Evolutionary conservation across 768 basidiomycete genomes (phyloP).

Genomic region (Auricularia heimuer): DNA sequence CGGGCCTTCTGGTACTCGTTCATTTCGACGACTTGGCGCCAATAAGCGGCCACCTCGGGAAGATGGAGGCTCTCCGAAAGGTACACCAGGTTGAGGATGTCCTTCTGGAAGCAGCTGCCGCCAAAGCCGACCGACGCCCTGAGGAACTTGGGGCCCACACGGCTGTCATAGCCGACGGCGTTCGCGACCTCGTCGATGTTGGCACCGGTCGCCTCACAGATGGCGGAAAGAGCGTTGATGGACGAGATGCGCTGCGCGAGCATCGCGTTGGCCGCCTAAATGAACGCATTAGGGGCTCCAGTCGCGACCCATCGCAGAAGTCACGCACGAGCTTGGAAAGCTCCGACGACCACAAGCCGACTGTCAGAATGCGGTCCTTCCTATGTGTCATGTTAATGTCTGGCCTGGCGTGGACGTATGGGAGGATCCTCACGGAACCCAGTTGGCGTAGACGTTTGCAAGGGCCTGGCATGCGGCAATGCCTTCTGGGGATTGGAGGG

Average conservation of each 20-base stretch:
- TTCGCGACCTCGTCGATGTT: slow-evolving; percentile 96
- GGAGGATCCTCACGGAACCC: slow-evolving; percentile 70
- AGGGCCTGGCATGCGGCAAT: slow-evolving; percentile 70
- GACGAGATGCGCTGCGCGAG: slow-evolving; percentile 98
- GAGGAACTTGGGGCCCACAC: slow-evolving; percentile 91
- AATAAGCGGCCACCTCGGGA: slow-evolving; percentile 95
- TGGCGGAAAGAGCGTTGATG: slow-evolving; percentile 94
- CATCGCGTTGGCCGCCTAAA: slow-evolving; percentile 89
- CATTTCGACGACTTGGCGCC: slow-evolving; percentile 94
- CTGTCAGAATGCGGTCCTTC: slow-evolving; percentile 72
- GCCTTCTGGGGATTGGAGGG: slow-evolving; percentile 83
- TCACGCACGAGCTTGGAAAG: slow-evolving; percentile 66
- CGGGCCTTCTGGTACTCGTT: slow-evolving; percentile 97
- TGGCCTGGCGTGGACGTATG: background rate
- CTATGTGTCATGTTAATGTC: slow-evolving; percentile 26
- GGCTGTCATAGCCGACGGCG: slow-evolving; percentile 87
- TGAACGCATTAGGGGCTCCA: background rate
- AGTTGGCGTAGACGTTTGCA: slow-evolving; percentile 81
- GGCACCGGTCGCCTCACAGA: slow-evolving; percentile 97
- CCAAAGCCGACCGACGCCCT: slow-evolving; percentile 95
- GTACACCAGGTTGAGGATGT: slow-evolving; percentile 98
- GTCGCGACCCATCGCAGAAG: slow-evolving; percentile 8
- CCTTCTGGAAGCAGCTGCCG: slow-evolving; percentile 99
- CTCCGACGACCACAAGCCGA: slow-evolving; percentile 98
- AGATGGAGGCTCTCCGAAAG: slow-evolving; percentile 89